phyloP scores from a whole-genome alignment of 345 rosid genomes.

The Eutrema heterophyllum region DNA sequence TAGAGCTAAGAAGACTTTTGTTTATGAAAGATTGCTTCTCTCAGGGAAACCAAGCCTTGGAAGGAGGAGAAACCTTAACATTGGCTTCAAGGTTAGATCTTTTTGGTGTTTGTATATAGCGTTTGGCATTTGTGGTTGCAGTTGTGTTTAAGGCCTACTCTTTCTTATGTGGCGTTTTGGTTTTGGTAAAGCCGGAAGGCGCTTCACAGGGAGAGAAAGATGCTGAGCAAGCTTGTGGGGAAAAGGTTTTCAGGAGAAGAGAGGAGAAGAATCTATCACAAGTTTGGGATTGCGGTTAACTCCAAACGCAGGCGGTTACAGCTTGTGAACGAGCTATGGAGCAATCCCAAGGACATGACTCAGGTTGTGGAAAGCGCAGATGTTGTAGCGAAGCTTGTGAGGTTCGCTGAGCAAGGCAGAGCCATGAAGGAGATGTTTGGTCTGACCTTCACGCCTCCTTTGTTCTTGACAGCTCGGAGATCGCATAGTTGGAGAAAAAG shows the following conservation, averaged over 20 bases:
- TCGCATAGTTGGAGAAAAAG: slow-evolving; percentile 55
- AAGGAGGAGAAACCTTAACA: slow-evolving; percentile 52
- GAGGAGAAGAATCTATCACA: slow-evolving; percentile 58
- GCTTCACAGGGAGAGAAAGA: slow-evolving; percentile 68
- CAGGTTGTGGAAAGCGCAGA: slow-evolving; percentile 66
- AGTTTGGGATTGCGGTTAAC: slow-evolving; percentile 64
- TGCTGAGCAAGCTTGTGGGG: slow-evolving; percentile 75
- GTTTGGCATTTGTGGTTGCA: neutral
- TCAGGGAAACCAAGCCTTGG: slow-evolving; percentile 46
- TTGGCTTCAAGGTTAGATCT: slow-evolving; percentile 56
- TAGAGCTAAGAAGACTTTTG: slow-evolving; percentile 85
- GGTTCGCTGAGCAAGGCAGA: slow-evolving; percentile 77
- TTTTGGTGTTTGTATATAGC: neutral
- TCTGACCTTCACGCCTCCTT: slow-evolving; percentile 65
- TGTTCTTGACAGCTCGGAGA: slow-evolving; percentile 38
- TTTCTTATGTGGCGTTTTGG: neutral
- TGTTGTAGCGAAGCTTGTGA: slow-evolving; percentile 76
- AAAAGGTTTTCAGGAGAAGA: slow-evolving; percentile 67
- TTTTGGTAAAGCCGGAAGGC: slow-evolving; percentile 50
- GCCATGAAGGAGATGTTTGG: slow-evolving; percentile 90
- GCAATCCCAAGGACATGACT: slow-evolving; percentile 48
- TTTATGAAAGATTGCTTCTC: slow-evolving; percentile 76
- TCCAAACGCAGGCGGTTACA: slow-evolving; percentile 81
- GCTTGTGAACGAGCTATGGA: slow-evolving; percentile 71
- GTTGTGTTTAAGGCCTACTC: neutral